These are phyloP conservation scores for Ophiocordyceps robertsii DNA, from an alignment of 2,329 filamentous ascomycete species.

Conservation along the genomic window DNA sequence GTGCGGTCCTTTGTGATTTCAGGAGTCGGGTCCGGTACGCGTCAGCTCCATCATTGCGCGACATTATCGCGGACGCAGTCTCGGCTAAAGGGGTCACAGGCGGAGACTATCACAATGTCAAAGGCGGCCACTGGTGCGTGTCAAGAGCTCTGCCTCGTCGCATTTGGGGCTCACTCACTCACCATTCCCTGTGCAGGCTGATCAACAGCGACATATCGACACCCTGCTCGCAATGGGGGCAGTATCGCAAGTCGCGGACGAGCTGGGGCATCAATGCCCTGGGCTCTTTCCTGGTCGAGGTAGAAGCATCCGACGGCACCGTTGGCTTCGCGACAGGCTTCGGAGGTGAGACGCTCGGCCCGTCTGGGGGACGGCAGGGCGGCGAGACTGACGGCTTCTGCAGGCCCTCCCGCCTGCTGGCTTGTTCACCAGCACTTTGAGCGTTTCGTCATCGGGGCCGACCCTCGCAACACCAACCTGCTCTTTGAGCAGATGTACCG, in stretches of 20 bases:
- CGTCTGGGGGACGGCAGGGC: too few species aligned
- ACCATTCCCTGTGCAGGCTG: slow-evolving; percentile 47
- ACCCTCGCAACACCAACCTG: slow-evolving; percentile 81
- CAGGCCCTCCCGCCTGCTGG: slow-evolving; percentile 83
- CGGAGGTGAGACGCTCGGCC: slow-evolving; percentile 40
- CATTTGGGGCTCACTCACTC: not conserved
- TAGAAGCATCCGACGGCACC: slow-evolving; percentile 82
- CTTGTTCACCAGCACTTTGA: slow-evolving; percentile 88
- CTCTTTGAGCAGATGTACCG: slow-evolving; percentile 97
- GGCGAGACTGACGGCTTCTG: not conserved
- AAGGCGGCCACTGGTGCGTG: slow-evolving; percentile 52
- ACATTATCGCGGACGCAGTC: not conserved
- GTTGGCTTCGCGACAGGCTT: slow-evolving; percentile 91
- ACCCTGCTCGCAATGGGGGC: slow-evolving; percentile 78
- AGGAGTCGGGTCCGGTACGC: slow-evolving; percentile 18
- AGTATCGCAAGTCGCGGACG: slow-evolving; percentile 77
- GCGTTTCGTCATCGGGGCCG: slow-evolving; percentile 76
- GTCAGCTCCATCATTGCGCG: not conserved
- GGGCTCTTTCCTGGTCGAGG: slow-evolving; percentile 81
- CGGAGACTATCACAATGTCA: slow-evolving; percentile 87
- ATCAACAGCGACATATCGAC: slow-evolving; percentile 88
- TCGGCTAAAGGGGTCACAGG: slow-evolving; percentile 24
- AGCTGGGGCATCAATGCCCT: slow-evolving; percentile 94
- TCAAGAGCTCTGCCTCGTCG: not conserved
- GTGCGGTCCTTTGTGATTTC: slow-evolving; percentile 57